Conservation (phyloP, 176 grass and related monocot genomes). For the Pontederia crassipes region DNA sequence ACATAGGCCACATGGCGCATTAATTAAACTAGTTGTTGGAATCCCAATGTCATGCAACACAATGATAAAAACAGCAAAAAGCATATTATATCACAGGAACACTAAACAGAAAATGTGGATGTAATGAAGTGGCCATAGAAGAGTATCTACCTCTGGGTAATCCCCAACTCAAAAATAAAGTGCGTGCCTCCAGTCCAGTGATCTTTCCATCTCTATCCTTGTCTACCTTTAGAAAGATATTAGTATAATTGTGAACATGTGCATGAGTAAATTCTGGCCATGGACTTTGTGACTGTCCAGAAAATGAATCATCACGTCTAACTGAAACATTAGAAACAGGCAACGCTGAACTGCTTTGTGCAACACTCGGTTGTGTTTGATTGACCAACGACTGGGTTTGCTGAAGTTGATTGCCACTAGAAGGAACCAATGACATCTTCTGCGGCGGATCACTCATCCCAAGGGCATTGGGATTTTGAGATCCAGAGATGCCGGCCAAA, state of each 20-base stretch:
- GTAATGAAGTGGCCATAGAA: not conserved
- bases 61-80: not conserved
- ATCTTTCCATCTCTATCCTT: conserved; percentile 98
- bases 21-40: conserved; percentile 5
- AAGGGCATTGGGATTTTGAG: conserved; percentile 35
- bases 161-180: conserved; percentile 98
- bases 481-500: conserved; percentile 31
- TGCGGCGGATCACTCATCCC: conserved; percentile 31
- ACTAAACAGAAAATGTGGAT: not conserved
- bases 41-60: not conserved
- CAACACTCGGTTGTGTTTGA: conserved; percentile 32
- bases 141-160: conserved; percentile 72
- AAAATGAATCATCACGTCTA: conserved; percentile 36
- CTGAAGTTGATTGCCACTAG: conserved; percentile 34
- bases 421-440: conserved; percentile 22
- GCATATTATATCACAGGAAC: not conserved
- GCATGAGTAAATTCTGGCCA: conserved; percentile 95
- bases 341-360: conserved; percentile 29
- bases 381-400: conserved; percentile 30
- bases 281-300: conserved; percentile 33
- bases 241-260: conserved; percentile 80
- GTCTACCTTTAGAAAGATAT: conserved; percentile 94
- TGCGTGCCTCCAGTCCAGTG: conserved; percentile 81
- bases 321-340: conserved; percentile 30
- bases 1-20: too few relatives aligned